Percentiles rank a stretch among this genome's conserved stretches.
Conservation (phyloP, 441 rosid genomes). For the Adansonia rubrostipa region DNA sequence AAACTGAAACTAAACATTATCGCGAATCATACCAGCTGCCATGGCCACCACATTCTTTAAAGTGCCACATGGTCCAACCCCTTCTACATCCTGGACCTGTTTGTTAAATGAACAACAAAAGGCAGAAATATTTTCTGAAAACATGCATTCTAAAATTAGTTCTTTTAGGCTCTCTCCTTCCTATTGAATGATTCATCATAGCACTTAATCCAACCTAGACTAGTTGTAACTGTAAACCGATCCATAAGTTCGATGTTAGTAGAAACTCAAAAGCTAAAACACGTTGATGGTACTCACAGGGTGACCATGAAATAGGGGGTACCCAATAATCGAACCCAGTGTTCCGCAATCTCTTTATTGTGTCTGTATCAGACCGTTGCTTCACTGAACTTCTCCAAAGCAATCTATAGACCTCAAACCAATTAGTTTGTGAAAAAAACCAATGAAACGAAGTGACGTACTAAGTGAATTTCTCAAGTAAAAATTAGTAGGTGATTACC, state of each 20-base stretch:
- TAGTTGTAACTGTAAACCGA: not conserved
- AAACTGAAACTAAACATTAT: not conserved
- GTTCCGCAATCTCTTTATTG: constrained; percentile 66
- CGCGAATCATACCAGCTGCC: constrained; percentile 64
- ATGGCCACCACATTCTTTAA: constrained; percentile 94
- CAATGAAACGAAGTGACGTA: constrained; percentile 18
- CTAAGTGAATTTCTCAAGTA: not conserved
- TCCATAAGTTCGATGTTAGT: not conserved
- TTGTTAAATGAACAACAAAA: not conserved
- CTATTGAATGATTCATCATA: not conserved
- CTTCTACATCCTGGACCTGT: constrained; percentile 92
- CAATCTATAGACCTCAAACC: constrained; percentile 58
- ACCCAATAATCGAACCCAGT: constrained; percentile 86
- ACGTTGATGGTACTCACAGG: constrained; percentile 55
- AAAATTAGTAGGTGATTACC: constrained; percentile 40
- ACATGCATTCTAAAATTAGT: not conserved
- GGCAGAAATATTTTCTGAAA: not conserved
- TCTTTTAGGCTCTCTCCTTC: not conserved
- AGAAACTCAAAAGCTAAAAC: not conserved
- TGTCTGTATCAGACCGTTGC: constrained; percentile 89
- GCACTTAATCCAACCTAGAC: not conserved
- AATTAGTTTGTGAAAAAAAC: constrained; percentile 20
- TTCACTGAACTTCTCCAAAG: constrained; percentile 92
- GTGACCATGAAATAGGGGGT: constrained; percentile 89
- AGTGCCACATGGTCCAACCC: constrained; percentile 94